phyloP scores from a whole-genome alignment of 805 yeast species.

The Kodamaea kakaduensis region DNA sequence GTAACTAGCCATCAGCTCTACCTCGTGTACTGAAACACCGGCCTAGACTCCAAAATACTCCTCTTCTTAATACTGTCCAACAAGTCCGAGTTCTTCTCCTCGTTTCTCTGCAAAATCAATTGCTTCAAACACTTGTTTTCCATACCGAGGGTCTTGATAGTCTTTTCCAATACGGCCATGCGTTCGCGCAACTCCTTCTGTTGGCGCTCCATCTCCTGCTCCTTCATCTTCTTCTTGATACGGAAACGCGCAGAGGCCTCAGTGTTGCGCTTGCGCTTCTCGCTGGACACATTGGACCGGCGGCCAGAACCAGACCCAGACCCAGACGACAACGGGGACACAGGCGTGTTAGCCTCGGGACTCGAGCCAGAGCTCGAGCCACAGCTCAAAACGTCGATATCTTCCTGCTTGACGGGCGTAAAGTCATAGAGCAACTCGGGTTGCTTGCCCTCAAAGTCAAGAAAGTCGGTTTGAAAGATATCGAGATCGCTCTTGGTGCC shows the following conservation, averaged over 20 bases:
- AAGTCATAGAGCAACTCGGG: conserved; percentile 13
- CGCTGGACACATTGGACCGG: conserved; percentile 43
- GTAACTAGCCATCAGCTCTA: conserved; percentile 9
- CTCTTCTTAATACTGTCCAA: conserved; percentile 27
- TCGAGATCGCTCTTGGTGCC: conserved; percentile 29
- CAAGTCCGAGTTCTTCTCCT: conserved; percentile 25
- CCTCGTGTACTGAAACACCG: conserved; percentile 30
- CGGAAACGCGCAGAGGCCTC: conserved; percentile 95
- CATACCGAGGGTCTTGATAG: conserved; percentile 83
- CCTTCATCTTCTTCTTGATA: conserved; percentile 85
- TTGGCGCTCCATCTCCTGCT: conserved; percentile 81
- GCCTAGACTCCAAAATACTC: conserved; percentile 18
- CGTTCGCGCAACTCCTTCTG: conserved; percentile 69
- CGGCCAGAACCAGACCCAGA: conserved; percentile 5
- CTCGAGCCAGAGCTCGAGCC: too few relatives aligned
- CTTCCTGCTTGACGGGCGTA: background rate
- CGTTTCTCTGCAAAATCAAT: conserved; percentile 75
- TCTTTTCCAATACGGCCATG: conserved; percentile 62
- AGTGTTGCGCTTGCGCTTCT: conserved; percentile 82
- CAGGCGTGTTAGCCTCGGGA: conserved; percentile 4
- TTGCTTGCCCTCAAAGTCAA: conserved; percentile 33
- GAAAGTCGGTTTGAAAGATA: conserved; percentile 38
- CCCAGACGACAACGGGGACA: conserved; percentile 5
- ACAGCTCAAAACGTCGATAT: conserved; percentile 3
- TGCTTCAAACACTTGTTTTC: conserved; percentile 84